Evolutionary conservation across 805 yeast genomes (phyloP), one percentile per base, ranked within the genome.

Genomic region (Teunomyces pallodes): DNA sequence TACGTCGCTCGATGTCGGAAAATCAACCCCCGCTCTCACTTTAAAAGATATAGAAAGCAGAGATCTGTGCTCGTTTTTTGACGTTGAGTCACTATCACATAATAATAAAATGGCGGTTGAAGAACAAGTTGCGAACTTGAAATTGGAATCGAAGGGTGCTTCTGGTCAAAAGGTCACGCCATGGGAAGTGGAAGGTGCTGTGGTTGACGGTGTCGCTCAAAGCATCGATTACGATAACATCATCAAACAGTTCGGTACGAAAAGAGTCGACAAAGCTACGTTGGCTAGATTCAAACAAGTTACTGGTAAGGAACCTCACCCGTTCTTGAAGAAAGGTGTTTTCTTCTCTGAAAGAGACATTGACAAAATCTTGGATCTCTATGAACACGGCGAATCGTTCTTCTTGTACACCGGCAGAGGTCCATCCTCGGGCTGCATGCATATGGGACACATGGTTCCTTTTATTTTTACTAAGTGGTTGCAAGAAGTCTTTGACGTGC

Each of bases 141-240:
- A 38, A 26, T 38, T 38, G 13, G 41, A 38, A 24, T 6, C 16
- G 7, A 38, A 38, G 32, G 59, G 33, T 24, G 53, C 59, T n/a
- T 75, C 70, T 20, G 24, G 24, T 35, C 79, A 74, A 57, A 60
- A 58, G 43, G 61, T 74, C 47, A 94, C 99, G 0, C 99, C 99
- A 43, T 94, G 99, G 99, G 99, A 94, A 66, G 99, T 94, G 28
- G 96, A 88, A 69, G 99, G 98, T 49, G 98, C 97, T 2, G 95
- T 92, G 42, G 97, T 90, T 49, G 96, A 91, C 59, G 99, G 99
- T 46, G 76, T 85, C 58, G 81, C 87, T n/a, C 91, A 87, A 66
- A 90, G 83, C 26, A 91, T 94, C 57, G 96, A 94, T 72, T 94
- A 94, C 65, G 92, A 89, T 49, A 90, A 90, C 70, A 76, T 94